Evolutionary conservation across 345 rosid genomes (phyloP), one percentile per base, ranked within the genome.

Genomic region (Populus tremula): DNA sequence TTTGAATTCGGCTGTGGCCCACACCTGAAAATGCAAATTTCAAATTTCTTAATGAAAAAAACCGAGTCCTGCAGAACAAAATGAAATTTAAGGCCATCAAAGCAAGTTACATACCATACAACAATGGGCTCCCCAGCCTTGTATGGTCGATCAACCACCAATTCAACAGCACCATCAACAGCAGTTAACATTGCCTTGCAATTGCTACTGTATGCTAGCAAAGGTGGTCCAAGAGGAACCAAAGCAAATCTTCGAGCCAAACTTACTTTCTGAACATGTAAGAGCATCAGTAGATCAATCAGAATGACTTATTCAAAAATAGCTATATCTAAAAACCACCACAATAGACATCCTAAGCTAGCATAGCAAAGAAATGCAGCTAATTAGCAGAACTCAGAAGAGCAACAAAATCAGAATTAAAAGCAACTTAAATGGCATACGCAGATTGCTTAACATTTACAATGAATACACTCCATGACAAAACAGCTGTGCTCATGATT

Each of bases 221-320:
- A 82, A 74, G 99, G 99, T 69, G 99, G 99, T 63, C 99, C 99
- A 87, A 95, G 96, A 78, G 99, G 99, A 76, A 92, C 99, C 86
- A 95, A 84, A 63, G 99, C 99, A 88, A 95, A 95, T 82, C 99
- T 91, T 70, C 99, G 88, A 76, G 98, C 98, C 85, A 95, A 88
- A 80, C 96, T 88, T 63, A 95, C 99, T 86, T 92, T 95, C 99
- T 95, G 96, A 81, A 80, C 33, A 83, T 66, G 83, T 63, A 82
- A 59, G 65, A 33, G 79, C 70, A 70, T 33, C 67, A 56, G 38
- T n/a, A 72, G 1, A 77, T 81, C 76, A 85, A 20, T 25, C 50
- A 47, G 50, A 47, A 14, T 79, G 64, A 67, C 73, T 50, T 49
- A 62, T 64, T 38, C 29, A 36, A 10, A 38, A 73, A 20, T 50